Percentiles rank a stretch among this genome's conserved stretches.
Conservation (phyloP, 148 eudicot species). For the Simmondsia chinensis region DNA sequence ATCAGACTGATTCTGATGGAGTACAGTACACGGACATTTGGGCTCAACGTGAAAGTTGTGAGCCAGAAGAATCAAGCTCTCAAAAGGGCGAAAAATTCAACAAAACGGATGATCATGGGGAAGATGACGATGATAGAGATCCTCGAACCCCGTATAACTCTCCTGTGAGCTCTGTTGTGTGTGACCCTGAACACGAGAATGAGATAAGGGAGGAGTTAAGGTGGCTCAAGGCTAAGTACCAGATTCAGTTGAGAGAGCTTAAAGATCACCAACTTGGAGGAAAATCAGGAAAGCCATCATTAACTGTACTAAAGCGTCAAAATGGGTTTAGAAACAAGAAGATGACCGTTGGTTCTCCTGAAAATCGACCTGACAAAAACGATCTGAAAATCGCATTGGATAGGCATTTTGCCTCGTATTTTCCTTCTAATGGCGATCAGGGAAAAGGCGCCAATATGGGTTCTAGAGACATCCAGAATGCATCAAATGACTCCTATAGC, state of each 20-base stretch:
- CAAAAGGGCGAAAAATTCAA: no score
- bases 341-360: slow-evolving; percentile 4
- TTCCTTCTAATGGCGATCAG: slow-evolving; percentile 10
- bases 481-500: slow-evolving; percentile 26
- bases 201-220: slow-evolving; percentile 35
- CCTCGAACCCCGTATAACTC: slow-evolving; percentile 27
- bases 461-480: slow-evolving; percentile 6
- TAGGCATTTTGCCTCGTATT: slow-evolving; percentile 23
- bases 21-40: slow-evolving; percentile 24
- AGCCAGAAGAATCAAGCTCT: slow-evolving; percentile 6
- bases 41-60: slow-evolving; percentile 29
- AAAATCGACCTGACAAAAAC: slow-evolving; percentile 9
- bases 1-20: slow-evolving; percentile 24
- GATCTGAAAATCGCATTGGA: slow-evolving; percentile 20
- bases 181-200: slow-evolving; percentile 23
- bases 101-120: no score
- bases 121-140: slow-evolving; percentile 14
- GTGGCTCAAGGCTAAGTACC: slow-evolving; percentile 49
- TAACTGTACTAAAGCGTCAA: slow-evolving; percentile 5
- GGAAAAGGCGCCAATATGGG: slow-evolving; percentile 5
- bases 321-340: slow-evolving; percentile 8
- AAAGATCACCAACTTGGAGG: slow-evolving; percentile 21
- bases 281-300: slow-evolving; percentile 14
- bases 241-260: slow-evolving; percentile 40
- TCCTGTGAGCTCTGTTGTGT: slow-evolving; percentile 13